Evolutionary conservation across 192 early-diverging fungal genomes (phyloP).

Genomic region (Pilobolus umbonatus): DNA sequence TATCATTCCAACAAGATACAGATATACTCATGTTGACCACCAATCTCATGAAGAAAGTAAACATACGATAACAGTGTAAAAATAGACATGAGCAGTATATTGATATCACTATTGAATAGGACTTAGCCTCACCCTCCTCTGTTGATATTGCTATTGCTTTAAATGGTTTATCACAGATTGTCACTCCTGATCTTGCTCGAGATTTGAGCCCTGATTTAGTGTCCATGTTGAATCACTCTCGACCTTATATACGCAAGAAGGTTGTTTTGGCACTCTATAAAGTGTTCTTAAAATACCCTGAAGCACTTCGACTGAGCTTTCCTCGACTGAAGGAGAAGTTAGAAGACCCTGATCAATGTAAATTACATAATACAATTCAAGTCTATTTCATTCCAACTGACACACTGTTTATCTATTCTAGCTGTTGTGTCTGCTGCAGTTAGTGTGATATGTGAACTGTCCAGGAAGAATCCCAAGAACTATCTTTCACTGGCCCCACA

Average conservation of each 20-base stretch:
- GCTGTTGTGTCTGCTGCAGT: slow-evolving; percentile 91
- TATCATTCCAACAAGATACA: slow-evolving; percentile 87
- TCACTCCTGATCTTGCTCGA: slow-evolving; percentile 85
- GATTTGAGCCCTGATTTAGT: slow-evolving; percentile 84
- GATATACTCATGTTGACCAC: slow-evolving; percentile 96
- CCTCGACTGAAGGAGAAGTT: slow-evolving; percentile 81
- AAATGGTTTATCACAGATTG: slow-evolving; percentile 87
- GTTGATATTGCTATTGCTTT: slow-evolving; percentile 88
- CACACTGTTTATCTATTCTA: slow-evolving; percentile 23
- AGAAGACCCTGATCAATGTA: slow-evolving; percentile 89
- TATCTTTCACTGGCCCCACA: slow-evolving; percentile 94
- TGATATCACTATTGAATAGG: slow-evolving; percentile 41
- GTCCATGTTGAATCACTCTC: slow-evolving; percentile 87
- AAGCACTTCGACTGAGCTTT: slow-evolving; percentile 76
- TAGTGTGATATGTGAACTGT: slow-evolving; percentile 95
- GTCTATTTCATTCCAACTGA: background rate
- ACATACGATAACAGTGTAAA: background rate
- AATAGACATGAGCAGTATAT: background rate
- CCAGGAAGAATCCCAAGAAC: slow-evolving; percentile 85
- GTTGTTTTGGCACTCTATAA: slow-evolving; percentile 85
- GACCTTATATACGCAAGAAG: slow-evolving; percentile 89
- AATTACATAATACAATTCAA: slow-evolving; percentile 12
- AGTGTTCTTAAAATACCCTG: slow-evolving; percentile 86
- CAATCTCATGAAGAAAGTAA: slow-evolving; percentile 93
- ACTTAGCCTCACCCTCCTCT: slow-evolving; percentile 77